A percentile compares a stretch with the other conserved stretches of the same genome.
phyloP scores from a whole-genome alignment of 176 grass and related monocot genomes.

The Cenchrus fungigraminus region DNA sequence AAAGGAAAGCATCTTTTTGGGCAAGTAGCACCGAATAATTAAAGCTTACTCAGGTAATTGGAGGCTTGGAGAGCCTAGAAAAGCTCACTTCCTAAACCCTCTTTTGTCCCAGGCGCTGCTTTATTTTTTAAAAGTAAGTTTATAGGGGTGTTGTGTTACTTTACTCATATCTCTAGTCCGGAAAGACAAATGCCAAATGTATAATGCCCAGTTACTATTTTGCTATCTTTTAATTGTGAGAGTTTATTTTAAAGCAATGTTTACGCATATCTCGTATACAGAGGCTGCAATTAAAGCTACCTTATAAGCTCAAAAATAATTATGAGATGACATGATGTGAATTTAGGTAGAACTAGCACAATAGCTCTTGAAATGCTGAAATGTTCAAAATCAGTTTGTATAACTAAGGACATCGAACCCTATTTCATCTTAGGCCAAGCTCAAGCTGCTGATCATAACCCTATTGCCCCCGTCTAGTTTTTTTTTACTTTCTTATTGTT shows the following conservation, averaged over 20 bases:
- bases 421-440: background rate
- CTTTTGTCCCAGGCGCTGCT: background rate
- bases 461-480: background rate
- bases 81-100: constrained; percentile 30
- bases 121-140: background rate
- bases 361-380: too few relatives aligned
- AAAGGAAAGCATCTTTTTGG: constrained; percentile 30
- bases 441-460: background rate
- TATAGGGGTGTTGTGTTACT: background rate
- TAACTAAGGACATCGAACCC: too few relatives aligned
- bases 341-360: background rate
- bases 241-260: background rate
- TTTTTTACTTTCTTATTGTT: background rate
- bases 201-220: background rate
- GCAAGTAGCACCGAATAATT: constrained; percentile 1
- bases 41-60: background rate
- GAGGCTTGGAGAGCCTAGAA: constrained; percentile 1
- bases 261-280: background rate
- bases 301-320: too few relatives aligned
- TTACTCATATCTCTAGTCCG: background rate
- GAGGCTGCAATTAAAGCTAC: background rate
- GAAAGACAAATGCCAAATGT: constrained; percentile 22
- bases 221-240: background rate
- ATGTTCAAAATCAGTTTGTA: too few relatives aligned
- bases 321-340: background rate